These are phyloP conservation scores for Butyriboletus regius DNA, from an alignment of 1,284 basidiomycete species.

Conservation along the genomic window DNA sequence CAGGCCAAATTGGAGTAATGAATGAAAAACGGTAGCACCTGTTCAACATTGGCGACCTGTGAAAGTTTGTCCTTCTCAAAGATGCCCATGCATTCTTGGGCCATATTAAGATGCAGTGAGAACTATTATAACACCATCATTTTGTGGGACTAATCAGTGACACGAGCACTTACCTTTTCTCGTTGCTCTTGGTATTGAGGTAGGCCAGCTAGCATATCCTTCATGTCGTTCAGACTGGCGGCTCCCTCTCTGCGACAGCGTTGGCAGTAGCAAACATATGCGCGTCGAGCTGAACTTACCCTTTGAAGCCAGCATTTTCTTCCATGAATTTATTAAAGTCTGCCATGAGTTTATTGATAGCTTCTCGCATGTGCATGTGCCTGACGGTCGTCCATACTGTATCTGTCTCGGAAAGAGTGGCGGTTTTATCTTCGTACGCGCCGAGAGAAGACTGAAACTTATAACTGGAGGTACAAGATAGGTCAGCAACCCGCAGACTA, in stretches of 20 bases:
- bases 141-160: background rate
- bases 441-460: slow-evolving; percentile 82
- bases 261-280: background rate
- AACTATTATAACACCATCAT: slow-evolving; percentile 50
- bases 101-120: slow-evolving; percentile 93
- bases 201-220: slow-evolving; percentile 93
- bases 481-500: background rate
- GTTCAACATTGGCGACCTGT: slow-evolving; percentile 85
- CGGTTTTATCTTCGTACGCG: slow-evolving; percentile 79
- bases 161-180: slow-evolving; percentile 64
- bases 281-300: slow-evolving; percentile 42
- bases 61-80: slow-evolving; percentile 87
- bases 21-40: slow-evolving; percentile 47
- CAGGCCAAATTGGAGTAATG: background rate
- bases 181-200: slow-evolving; percentile 94
- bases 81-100: slow-evolving; percentile 90
- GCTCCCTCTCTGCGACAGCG: slow-evolving; percentile 55
- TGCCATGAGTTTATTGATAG: slow-evolving; percentile 90
- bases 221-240: slow-evolving; percentile 91
- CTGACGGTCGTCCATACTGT: slow-evolving; percentile 86
- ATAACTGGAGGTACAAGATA: slow-evolving; percentile 46
- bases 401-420: slow-evolving; percentile 78
- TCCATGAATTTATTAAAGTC: slow-evolving; percentile 92
- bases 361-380: slow-evolving; percentile 97
- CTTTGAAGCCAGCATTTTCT: slow-evolving; percentile 87